phyloP scores from a whole-genome alignment of 2,329 filamentous ascomycete species.

The Pseudohalonectria lignicola region DNA sequence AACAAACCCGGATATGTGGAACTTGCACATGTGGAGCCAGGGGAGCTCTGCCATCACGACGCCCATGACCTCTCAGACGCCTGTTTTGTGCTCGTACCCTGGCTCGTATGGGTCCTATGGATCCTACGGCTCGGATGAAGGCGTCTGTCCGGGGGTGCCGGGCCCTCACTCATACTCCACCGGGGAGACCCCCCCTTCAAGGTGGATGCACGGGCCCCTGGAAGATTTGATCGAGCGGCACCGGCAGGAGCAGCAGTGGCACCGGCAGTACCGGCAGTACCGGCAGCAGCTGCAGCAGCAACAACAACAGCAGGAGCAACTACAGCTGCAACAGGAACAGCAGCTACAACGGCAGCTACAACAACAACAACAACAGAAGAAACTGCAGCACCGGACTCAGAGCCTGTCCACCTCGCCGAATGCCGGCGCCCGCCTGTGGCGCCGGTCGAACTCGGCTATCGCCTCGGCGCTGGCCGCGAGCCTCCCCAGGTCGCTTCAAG shows the following conservation, averaged over 20 bases:
- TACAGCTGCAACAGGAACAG: no score
- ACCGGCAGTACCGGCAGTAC: no score
- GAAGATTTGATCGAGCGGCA: conserved; percentile 15
- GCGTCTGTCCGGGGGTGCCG: conserved; percentile 39
- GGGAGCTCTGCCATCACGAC: conserved; percentile 45
- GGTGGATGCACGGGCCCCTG: conserved; percentile 30
- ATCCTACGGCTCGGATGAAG: conserved; percentile 39
- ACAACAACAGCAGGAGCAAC: no score
- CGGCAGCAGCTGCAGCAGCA: no score
- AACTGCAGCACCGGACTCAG: conserved; percentile 27
- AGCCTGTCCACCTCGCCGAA: conserved; percentile 50
- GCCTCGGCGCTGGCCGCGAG: conserved; percentile 44
- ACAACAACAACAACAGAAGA: no score
- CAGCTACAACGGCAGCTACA: no score
- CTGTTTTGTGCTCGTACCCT: conserved; percentile 40
- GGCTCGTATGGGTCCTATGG: conserved; percentile 27
- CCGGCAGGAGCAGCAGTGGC: no score
- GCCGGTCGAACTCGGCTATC: conserved; percentile 42
- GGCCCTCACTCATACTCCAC: conserved; percentile 48
- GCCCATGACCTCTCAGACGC: conserved; percentile 44
- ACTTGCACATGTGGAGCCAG: conserved; percentile 26
- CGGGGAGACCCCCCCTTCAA: conserved; percentile 49
- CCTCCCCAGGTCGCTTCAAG: conserved; percentile 34
- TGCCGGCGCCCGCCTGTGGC: conserved; percentile 31
- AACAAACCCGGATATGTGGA: conserved; percentile 34